Conservation (phyloP, 208 protist genomes). For the Angomonas ambiguus region DNA sequence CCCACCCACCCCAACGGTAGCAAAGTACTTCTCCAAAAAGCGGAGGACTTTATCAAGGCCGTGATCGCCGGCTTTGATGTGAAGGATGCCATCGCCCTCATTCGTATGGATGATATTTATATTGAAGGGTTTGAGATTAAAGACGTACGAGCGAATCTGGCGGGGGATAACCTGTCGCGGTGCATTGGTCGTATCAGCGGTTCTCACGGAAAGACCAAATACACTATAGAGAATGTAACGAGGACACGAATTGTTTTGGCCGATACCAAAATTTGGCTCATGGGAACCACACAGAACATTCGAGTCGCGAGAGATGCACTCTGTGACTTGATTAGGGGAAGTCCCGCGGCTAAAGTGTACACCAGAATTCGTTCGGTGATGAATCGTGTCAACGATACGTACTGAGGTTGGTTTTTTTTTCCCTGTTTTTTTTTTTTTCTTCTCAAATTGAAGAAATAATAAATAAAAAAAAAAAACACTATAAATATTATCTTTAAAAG, state of each 20-base stretch:
- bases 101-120: slow-evolving; percentile 99
- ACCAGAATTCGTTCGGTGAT: slow-evolving; percentile 94
- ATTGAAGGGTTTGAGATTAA: slow-evolving; percentile 99
- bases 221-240: slow-evolving; percentile 99
- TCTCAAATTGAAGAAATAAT: not conserved
- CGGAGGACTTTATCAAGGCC: slow-evolving; percentile 97
- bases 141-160: slow-evolving; percentile 92
- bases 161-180: slow-evolving; percentile 92
- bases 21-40: slow-evolving; percentile 94
- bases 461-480: not conserved
- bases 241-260: slow-evolving; percentile 98
- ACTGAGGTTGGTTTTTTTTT: slow-evolving; percentile 40
- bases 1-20: slow-evolving; percentile 16
- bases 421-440: slow-evolving; percentile 5
- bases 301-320: slow-evolving; percentile 96
- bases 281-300: slow-evolving; percentile 98
- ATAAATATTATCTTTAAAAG: not conserved
- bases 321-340: slow-evolving; percentile 97
- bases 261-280: slow-evolving; percentile 98
- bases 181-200: slow-evolving; percentile 99
- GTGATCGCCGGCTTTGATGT: slow-evolving; percentile 96
- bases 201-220: slow-evolving; percentile 99
- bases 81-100: slow-evolving; percentile 98
- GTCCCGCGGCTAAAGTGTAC: slow-evolving; percentile 96
- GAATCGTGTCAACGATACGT: slow-evolving; percentile 93